Evolutionary conservation across 1,284 basidiomycete genomes (phyloP).

Genomic region (Termitomyces sp.): DNA sequence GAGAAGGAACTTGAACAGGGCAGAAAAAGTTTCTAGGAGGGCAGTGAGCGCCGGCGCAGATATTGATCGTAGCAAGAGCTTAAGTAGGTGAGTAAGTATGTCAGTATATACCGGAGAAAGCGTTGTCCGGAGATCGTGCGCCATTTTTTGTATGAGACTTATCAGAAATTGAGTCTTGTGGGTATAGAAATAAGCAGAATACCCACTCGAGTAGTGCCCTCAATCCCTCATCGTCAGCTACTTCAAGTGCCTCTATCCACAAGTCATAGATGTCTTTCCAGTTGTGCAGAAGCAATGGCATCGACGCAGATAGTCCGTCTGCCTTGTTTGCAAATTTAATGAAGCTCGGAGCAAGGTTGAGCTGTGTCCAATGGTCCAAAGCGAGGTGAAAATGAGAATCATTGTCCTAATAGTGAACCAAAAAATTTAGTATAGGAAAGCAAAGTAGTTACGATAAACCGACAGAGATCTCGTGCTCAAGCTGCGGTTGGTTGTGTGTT

Average conservation of each 20-base stretch:
- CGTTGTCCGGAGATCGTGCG: slow-evolving; percentile 71
- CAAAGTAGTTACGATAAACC: slow-evolving; percentile 15
- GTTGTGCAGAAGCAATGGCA: slow-evolving; percentile 80
- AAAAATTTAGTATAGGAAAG: slow-evolving; percentile 1
- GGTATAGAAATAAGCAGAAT: background rate
- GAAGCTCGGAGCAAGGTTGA: slow-evolving; percentile 78
- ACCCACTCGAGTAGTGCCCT: slow-evolving; percentile 68
- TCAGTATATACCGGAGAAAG: slow-evolving; percentile 53
- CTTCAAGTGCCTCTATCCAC: slow-evolving; percentile 54
- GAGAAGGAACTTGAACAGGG: slow-evolving; percentile 66
- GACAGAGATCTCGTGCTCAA: slow-evolving; percentile 60
- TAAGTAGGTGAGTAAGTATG: slow-evolving; percentile 49
- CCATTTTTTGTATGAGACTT: slow-evolving; percentile 70
- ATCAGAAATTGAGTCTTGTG: slow-evolving; percentile 14
- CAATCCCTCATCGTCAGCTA: slow-evolving; percentile 64
- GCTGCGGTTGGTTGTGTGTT: slow-evolving; percentile 48
- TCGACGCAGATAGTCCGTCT: slow-evolving; percentile 62
- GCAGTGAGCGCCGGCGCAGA: slow-evolving; percentile 55
- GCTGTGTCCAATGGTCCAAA: slow-evolving; percentile 68
- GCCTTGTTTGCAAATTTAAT: slow-evolving; percentile 61
- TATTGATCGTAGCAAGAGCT: slow-evolving; percentile 54
- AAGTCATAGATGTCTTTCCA: slow-evolving; percentile 60
- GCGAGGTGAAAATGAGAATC: slow-evolving; percentile 70
- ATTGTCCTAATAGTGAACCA: slow-evolving; percentile 45
- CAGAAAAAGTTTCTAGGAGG: slow-evolving; percentile 60